phyloP scores from a whole-genome alignment of 768 basidiomycete species.

The Termitomyces sp. region DNA sequence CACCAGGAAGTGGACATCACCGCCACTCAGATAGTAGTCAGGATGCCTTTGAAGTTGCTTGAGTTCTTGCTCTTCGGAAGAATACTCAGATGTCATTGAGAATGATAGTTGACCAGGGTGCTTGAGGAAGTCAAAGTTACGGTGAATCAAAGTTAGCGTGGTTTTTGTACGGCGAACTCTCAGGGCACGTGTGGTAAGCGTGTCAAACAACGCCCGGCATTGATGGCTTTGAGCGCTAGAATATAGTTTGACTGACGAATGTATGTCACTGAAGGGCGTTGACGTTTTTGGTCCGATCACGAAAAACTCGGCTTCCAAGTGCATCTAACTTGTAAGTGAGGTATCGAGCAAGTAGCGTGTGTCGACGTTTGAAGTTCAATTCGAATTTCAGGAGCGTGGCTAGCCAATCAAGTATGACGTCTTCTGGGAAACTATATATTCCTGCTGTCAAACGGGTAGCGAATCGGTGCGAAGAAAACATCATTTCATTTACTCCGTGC shows the following conservation, averaged over 20 bases:
- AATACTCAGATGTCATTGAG: background rate
- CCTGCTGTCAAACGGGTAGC: too few species aligned
- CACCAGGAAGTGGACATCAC: slow-evolving; percentile 53
- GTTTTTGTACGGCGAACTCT: too few species aligned
- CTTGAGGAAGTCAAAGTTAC: background rate
- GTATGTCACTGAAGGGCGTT: background rate
- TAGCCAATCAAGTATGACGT: background rate
- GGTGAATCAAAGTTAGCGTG: too few species aligned
- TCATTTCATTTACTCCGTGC: background rate
- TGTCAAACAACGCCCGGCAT: background rate
- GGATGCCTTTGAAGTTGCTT: slow-evolving; percentile 21
- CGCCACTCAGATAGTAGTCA: slow-evolving; percentile 50
- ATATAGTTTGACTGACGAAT: background rate
- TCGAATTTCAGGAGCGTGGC: background rate
- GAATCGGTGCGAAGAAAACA: background rate
- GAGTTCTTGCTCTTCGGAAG: slow-evolving; percentile 9
- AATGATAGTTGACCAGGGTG: background rate
- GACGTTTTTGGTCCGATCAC: too few species aligned
- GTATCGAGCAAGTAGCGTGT: background rate
- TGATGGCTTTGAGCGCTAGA: background rate
- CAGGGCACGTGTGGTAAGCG: background rate
- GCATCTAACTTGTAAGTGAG: too few species aligned
- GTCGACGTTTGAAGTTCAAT: background rate
- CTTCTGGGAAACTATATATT: too few species aligned
- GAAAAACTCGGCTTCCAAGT: background rate